These are phyloP conservation scores for Stephanodiscus minutulus DNA, from an alignment of 108 stramenopile genomes.

Conservation along the genomic window DNA sequence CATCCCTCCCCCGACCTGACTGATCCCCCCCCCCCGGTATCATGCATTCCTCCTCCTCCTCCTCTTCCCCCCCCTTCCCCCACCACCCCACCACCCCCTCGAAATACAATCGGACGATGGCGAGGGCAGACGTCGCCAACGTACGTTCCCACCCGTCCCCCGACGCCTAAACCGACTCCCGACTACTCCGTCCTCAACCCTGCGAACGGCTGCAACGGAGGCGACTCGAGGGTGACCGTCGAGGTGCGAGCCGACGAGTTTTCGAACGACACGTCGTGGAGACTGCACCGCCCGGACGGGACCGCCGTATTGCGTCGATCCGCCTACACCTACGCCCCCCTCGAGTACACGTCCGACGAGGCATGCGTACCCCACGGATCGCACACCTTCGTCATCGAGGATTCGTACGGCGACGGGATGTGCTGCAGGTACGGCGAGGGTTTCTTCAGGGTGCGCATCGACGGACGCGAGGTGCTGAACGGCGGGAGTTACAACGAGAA, in stretches of 20 bases:
- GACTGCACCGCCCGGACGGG: conserved; percentile 17
- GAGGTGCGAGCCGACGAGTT: conserved; percentile 43
- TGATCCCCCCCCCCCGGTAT: too few relatives aligned
- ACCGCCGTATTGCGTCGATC: too few relatives aligned
- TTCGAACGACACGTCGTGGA: conserved; percentile 34
- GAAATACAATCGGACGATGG: not conserved
- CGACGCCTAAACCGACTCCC: conserved; percentile 37
- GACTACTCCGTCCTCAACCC: conserved; percentile 16
- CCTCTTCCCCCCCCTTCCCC: not conserved
- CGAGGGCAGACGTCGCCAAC: conserved; percentile 13
- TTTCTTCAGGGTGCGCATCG: conserved; percentile 15
- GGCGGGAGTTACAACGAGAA: conserved; percentile 32
- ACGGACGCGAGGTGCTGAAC: conserved; percentile 12
- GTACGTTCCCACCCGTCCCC: conserved; percentile 14
- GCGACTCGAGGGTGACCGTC: conserved; percentile 32
- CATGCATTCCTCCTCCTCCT: not conserved
- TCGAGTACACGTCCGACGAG: conserved; percentile 19
- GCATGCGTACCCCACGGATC: conserved; percentile 38
- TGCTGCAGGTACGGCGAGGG: conserved; percentile 42
- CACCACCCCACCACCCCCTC: conserved; percentile 12
- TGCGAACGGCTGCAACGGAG: conserved; percentile 40
- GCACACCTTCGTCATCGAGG: conserved; percentile 43
- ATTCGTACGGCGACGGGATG: conserved; percentile 45
- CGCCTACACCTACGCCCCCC: conserved; percentile 1
- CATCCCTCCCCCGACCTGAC: too few relatives aligned